Evolutionary conservation across 2,329 filamentous ascomycete genomes (phyloP).

Genomic region (Aspergillus tanneri): DNA sequence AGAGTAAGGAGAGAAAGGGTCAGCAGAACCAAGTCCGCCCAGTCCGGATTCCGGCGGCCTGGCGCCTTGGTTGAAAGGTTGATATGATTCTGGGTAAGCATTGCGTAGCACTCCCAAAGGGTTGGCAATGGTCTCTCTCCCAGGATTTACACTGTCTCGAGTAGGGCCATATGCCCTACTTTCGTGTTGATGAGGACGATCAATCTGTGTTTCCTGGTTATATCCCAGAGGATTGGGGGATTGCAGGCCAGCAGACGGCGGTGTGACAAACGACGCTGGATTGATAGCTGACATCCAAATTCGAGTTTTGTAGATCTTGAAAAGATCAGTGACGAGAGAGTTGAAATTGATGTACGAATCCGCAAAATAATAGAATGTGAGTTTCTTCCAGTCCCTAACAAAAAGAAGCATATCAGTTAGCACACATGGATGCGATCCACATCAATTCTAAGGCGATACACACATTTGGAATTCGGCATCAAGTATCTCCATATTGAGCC

Average conservation of each 20-base stretch:
- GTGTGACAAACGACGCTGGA: constrained; percentile 84
- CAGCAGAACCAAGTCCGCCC: constrained; percentile 31
- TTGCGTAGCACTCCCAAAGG: constrained; percentile 33
- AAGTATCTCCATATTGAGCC: constrained; percentile 95
- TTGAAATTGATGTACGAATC: constrained; percentile 99
- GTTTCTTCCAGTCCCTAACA: constrained; percentile 98
- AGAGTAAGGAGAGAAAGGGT: constrained; percentile 38
- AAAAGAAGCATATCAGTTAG: constrained; percentile 16
- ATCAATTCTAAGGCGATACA: constrained; percentile 46
- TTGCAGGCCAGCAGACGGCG: constrained; percentile 67
- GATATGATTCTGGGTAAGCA: constrained; percentile 40
- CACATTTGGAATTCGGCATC: constrained; percentile 99
- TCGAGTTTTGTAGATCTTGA: constrained; percentile 98
- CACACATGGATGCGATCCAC: constrained; percentile 1
- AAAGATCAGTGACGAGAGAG: constrained; percentile 90
- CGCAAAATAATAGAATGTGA: constrained; percentile 98
- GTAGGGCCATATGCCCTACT: constrained; percentile 29
- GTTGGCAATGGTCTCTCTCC: constrained; percentile 29
- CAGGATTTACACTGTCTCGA: constrained; percentile 31
- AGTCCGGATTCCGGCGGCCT: constrained; percentile 35
- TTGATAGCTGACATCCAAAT: constrained; percentile 99
- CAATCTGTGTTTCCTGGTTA: constrained; percentile 38
- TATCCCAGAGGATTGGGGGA: constrained; percentile 67
- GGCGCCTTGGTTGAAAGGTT: constrained; percentile 32
- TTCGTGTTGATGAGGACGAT: constrained; percentile 45